Percentiles rank a stretch among this genome's conserved stretches.
These are phyloP conservation scores for Brassica incana DNA, from an alignment of 345 rosid genomes.

Conservation along the genomic window DNA sequence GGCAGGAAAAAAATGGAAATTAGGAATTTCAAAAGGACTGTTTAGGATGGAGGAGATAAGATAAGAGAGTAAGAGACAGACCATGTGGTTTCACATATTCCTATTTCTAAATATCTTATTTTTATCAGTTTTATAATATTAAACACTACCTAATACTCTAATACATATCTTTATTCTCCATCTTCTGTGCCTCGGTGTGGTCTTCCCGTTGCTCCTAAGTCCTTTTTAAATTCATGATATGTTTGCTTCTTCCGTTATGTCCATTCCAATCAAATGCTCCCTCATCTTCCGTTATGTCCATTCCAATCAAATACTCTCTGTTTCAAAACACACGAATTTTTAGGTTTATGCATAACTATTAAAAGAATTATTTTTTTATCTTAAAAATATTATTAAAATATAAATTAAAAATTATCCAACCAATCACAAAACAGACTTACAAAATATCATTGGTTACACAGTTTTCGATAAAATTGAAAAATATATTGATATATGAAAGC, in stretches of 20 bases:
- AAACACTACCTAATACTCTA: constrained; percentile 3
- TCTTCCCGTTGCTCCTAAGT: constrained; percentile 15
- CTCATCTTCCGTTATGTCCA: too few relatives aligned
- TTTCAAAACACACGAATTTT: too few relatives aligned
- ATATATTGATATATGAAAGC: too few relatives aligned
- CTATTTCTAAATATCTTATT: background rate
- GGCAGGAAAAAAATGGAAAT: background rate
- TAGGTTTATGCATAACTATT: too few relatives aligned
- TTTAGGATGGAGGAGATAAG: constrained; percentile 25
- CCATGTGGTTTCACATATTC: constrained; percentile 38
- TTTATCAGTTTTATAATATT: background rate
- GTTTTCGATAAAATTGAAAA: too few relatives aligned
- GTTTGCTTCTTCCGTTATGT: constrained; percentile 21
- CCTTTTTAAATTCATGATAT: constrained; percentile 15
- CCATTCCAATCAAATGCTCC: constrained; percentile 18
- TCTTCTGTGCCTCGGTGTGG: constrained; percentile 22
- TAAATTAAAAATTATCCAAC: too few relatives aligned
- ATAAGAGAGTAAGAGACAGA: constrained; percentile 22
- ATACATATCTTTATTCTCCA: constrained; percentile 8
- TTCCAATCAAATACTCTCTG: too few relatives aligned
- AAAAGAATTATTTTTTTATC: too few relatives aligned
- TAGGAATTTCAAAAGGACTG: constrained; percentile 1
- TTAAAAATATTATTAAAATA: too few relatives aligned
- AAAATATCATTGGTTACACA: too few relatives aligned
- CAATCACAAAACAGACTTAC: too few relatives aligned